These are phyloP conservation scores for Psilocybe mexicana DNA, from an alignment of 1,284 basidiomycete genomes.

Conservation along the genomic window DNA sequence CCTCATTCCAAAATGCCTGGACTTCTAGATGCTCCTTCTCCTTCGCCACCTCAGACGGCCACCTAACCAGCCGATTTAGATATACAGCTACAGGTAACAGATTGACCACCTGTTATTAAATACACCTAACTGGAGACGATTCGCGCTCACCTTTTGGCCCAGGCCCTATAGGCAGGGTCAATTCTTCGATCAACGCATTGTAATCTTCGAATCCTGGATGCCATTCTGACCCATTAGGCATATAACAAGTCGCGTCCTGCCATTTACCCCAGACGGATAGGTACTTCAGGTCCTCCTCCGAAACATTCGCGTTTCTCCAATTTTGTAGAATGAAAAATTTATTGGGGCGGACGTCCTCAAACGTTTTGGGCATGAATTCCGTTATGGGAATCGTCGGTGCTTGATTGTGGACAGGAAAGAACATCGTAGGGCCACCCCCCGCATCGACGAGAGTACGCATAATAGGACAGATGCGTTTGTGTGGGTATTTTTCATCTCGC, in stretches of 20 bases:
- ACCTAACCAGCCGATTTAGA: neutral
- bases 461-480: constrained; percentile 10
- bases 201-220: constrained; percentile 11
- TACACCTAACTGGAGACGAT: neutral
- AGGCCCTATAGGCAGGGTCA: neutral
- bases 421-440: neutral
- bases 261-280: neutral
- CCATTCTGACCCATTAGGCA: constrained; percentile 9
- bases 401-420: neutral
- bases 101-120: neutral
- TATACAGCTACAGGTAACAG: neutral
- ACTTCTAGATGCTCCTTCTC: neutral
- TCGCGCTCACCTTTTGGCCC: neutral
- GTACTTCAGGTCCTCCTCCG: neutral
- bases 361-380: neutral
- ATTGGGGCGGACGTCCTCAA: neutral
- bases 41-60: neutral
- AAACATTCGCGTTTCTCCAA: neutral
- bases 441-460: neutral
- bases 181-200: neutral
- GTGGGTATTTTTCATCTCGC: constrained; percentile 10
- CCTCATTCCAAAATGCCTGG: neutral
- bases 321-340: neutral
- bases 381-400: neutral
- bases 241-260: neutral